phyloP scores from a whole-genome alignment of 108 stramenopile genomes.

The Fragilaria radians region DNA sequence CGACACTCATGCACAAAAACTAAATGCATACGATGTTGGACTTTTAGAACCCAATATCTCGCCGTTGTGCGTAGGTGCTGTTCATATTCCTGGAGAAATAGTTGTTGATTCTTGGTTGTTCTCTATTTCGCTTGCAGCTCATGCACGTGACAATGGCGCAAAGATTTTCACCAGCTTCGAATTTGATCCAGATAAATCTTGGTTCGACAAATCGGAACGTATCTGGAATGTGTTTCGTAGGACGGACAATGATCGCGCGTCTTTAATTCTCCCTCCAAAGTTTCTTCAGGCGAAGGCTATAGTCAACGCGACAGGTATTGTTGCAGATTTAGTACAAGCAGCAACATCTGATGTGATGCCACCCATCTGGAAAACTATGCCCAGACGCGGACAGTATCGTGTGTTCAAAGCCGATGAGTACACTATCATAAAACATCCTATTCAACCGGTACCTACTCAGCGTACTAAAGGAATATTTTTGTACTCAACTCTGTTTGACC shows the following conservation, averaged over 20 bases:
- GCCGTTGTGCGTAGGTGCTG: conserved; percentile 36
- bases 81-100: conserved; percentile 73
- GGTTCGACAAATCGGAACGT: conserved; percentile 20
- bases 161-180: conserved; percentile 24
- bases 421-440: conserved; percentile 41
- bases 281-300: conserved; percentile 26
- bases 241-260: not conserved
- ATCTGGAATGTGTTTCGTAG: conserved; percentile 28
- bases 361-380: conserved; percentile 30
- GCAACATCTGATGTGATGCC: not conserved
- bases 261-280: not conserved
- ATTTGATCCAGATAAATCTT: conserved; percentile 25
- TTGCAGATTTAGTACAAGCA: conserved; percentile 39
- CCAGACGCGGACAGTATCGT: conserved; percentile 66
- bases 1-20: conserved; percentile 52
- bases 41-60: conserved; percentile 48
- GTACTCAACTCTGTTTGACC: conserved; percentile 65
- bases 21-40: conserved; percentile 24
- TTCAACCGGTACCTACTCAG: conserved; percentile 77
- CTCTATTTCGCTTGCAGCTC: conserved; percentile 56
- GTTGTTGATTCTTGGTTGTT: conserved; percentile 83
- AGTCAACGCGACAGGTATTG: conserved; percentile 58
- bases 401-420: conserved; percentile 26
- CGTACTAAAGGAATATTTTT: conserved; percentile 76
- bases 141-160: conserved; percentile 61